Evolutionary conservation across 305 asterid species (phyloP).

Genomic region (Rubia tinctorum): DNA sequence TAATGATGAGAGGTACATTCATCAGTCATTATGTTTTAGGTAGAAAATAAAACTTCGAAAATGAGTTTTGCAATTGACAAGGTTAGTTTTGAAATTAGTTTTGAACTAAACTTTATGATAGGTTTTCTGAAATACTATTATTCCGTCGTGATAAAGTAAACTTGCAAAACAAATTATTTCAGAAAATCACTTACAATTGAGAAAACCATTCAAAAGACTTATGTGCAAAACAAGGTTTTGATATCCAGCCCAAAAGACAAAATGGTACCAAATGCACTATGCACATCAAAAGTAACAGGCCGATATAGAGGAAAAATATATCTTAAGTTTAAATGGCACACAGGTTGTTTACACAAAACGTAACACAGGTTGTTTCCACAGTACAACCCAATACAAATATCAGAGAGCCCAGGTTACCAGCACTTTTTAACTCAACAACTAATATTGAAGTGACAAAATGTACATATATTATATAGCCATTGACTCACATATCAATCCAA

Average conservation of each 20-base stretch:
- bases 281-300: background rate
- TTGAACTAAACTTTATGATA: background rate
- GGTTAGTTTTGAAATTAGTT: background rate
- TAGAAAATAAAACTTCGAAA: background rate
- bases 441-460: background rate
- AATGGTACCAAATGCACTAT: background rate
- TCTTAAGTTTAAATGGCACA: background rate
- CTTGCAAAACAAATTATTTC: background rate
- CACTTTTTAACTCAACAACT: background rate
- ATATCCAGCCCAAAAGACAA: background rate
- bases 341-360: background rate
- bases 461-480: background rate
- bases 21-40: background rate
- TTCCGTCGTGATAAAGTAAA: background rate
- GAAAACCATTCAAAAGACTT: background rate
- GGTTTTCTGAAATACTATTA: background rate
- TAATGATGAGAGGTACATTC: background rate
- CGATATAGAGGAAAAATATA: background rate
- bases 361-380: background rate
- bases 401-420: background rate
- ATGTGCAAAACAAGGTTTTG: background rate
- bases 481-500: constrained; percentile 9
- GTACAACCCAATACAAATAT: background rate
- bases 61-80: background rate
- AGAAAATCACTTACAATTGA: background rate